Evolutionary conservation across 1,139 yeast genomes (phyloP).

Genomic region (Suhomyces guaymorum): DNA sequence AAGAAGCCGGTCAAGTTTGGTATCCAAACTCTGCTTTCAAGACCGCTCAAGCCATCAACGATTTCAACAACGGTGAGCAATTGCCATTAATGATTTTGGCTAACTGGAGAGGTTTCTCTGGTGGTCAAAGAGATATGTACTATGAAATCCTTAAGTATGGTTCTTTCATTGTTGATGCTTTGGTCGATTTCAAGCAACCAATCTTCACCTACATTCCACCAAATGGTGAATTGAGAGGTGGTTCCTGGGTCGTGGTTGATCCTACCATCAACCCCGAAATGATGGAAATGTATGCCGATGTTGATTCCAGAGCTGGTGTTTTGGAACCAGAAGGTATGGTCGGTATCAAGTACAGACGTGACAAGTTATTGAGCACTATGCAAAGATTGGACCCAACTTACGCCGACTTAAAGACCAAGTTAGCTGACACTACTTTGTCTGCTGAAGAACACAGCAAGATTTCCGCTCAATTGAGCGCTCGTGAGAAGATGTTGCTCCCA

Average conservation of each 20-base stretch:
- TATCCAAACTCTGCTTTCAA: constrained; percentile 98
- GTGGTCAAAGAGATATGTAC: constrained; percentile 99
- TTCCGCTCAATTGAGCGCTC: constrained; percentile 65
- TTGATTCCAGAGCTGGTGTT: constrained; percentile 96
- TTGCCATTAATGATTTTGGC: constrained; percentile 96
- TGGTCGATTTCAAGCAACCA: constrained; percentile 95
- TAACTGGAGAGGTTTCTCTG: constrained; percentile 99
- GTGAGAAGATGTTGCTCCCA: constrained; percentile 82
- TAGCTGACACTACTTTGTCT: constrained; percentile 52
- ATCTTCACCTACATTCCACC: constrained; percentile 97
- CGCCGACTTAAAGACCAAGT: constrained; percentile 61
- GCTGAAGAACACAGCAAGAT: constrained; percentile 68
- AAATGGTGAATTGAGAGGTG: constrained; percentile 97
- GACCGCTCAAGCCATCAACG: constrained; percentile 97
- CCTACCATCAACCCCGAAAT: constrained; percentile 94
- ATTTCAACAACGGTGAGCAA: constrained; percentile 96
- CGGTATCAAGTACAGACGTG: constrained; percentile 95
- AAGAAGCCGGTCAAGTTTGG: constrained; percentile 99
- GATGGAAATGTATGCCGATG: constrained; percentile 99
- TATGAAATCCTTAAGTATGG: constrained; percentile 97
- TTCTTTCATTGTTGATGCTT: constrained; percentile 93
- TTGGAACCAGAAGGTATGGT: constrained; percentile 99
- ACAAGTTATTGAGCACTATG: constrained; percentile 86
- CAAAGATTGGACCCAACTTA: constrained; percentile 80
- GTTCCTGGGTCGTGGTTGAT: constrained; percentile 99